Evolutionary conservation across 208 protist genomes (phyloP).

Genomic region (Strigomonas oncopelti): DNA sequence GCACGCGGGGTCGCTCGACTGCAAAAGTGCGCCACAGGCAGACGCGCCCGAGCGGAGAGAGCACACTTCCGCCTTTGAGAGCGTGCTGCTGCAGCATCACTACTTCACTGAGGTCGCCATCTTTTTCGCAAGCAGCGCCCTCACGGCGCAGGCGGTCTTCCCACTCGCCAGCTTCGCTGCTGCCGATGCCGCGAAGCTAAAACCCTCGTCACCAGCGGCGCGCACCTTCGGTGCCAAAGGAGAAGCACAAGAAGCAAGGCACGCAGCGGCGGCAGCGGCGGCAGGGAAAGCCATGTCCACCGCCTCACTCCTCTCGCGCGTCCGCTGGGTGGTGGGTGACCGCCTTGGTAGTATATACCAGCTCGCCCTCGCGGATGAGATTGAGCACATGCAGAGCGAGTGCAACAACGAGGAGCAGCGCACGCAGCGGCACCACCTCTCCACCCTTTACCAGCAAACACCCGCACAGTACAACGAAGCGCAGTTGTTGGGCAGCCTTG

Average conservation of each 20-base stretch:
- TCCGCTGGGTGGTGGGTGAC: conserved; percentile 58
- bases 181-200: too few relatives aligned
- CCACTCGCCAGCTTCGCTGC: neutral
- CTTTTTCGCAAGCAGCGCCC: conserved; percentile 18
- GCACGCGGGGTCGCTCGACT: neutral
- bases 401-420: neutral
- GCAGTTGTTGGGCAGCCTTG: conserved; percentile 6
- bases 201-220: too few relatives aligned
- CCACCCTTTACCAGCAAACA: neutral
- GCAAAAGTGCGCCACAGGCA: too few relatives aligned
- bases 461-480: neutral
- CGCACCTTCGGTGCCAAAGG: too few relatives aligned
- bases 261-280: too few relatives aligned
- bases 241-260: too few relatives aligned
- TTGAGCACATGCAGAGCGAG: neutral
- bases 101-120: neutral
- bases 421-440: neutral
- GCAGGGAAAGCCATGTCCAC: too few relatives aligned
- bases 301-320: neutral
- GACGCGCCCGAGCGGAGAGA: too few relatives aligned
- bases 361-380: conserved; percentile 36
- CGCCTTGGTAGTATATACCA: conserved; percentile 73
- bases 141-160: conserved; percentile 5
- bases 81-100: neutral
- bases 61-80: neutral